Percentiles rank a stretch among this genome's conserved stretches.
Conservation (phyloP, 1,284 basidiomycete genomes). For the Anthracocystis panici-leucophaei region DNA sequence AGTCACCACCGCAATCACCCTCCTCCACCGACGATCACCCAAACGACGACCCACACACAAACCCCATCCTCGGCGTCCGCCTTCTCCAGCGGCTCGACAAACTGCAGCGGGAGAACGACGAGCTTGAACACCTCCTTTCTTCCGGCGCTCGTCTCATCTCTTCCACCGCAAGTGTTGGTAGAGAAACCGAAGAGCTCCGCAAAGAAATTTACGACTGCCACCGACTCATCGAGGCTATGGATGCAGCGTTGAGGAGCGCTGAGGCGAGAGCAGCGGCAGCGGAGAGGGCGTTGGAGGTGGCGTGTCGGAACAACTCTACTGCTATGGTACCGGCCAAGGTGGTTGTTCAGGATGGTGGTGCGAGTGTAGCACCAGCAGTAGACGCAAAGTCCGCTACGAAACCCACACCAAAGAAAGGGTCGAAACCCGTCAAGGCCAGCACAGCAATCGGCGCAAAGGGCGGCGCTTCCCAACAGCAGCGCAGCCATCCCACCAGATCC, state of each 20-base stretch:
- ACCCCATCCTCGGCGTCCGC: constrained; percentile 50
- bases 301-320: constrained; percentile 38
- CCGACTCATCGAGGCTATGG: constrained; percentile 35
- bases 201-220: constrained; percentile 34
- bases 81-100: constrained; percentile 48
- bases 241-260: constrained; percentile 26
- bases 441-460: not conserved
- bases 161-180: not conserved
- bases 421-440: not conserved
- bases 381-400: not conserved
- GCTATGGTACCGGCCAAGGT: constrained; percentile 15
- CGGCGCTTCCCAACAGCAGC: constrained; percentile 6
- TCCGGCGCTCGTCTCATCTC: not conserved
- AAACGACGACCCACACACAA: not conserved
- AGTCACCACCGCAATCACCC: not conserved
- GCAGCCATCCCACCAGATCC: not conserved
- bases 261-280: constrained; percentile 18
- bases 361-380: not conserved
- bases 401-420: not conserved
- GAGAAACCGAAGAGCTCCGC: constrained; percentile 6
- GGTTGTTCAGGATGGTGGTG: not conserved
- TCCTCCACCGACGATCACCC: not conserved
- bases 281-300: constrained; percentile 37
- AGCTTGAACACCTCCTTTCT: constrained; percentile 38
- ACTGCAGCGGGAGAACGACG: constrained; percentile 47